Evolutionary conservation across 768 basidiomycete genomes (phyloP).

Genomic region (Macrolepiota albuminosa): DNA sequence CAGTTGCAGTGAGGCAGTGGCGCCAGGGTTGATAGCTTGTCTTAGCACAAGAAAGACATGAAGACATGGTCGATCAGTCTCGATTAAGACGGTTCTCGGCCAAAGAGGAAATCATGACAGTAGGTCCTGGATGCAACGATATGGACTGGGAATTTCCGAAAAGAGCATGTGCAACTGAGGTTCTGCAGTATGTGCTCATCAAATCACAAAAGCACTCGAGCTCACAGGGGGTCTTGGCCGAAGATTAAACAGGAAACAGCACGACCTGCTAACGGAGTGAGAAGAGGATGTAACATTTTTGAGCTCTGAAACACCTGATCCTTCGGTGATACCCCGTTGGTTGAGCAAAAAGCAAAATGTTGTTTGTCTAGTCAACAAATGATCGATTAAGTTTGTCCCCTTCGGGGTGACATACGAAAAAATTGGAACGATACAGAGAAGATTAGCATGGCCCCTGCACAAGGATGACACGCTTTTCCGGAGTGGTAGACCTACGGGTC

Average conservation of each 20-base stretch:
- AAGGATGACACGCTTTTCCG: slow-evolving; percentile 99
- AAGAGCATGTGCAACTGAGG: neutral
- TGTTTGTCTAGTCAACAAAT: neutral
- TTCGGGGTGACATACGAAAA: slow-evolving; percentile 95
- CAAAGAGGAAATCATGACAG: neutral
- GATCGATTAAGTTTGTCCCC: slow-evolving; percentile 45
- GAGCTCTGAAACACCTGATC: neutral
- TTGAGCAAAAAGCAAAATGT: slow-evolving; percentile 22
- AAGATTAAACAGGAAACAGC: neutral
- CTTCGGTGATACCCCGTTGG: slow-evolving; percentile 6
- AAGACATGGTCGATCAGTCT: neutral
- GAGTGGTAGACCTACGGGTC: slow-evolving; percentile 68
- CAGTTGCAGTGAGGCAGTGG: neutral
- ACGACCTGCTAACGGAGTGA: neutral
- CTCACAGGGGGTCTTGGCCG: neutral
- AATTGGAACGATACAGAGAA: slow-evolving; percentile 99
- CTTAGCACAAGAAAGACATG: neutral
- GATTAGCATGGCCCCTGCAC: slow-evolving; percentile 99
- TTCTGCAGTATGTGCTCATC: neutral
- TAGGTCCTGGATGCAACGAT: neutral
- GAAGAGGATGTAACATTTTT: neutral
- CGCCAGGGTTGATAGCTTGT: too few relatives aligned
- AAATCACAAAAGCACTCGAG: too few relatives aligned
- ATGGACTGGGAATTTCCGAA: neutral
- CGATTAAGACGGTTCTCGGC: neutral